Evolutionary conservation across 2,329 filamentous ascomycete species (phyloP), one percentile per base, ranked within the genome.

Genomic region (Huntiella omanensis): DNA sequence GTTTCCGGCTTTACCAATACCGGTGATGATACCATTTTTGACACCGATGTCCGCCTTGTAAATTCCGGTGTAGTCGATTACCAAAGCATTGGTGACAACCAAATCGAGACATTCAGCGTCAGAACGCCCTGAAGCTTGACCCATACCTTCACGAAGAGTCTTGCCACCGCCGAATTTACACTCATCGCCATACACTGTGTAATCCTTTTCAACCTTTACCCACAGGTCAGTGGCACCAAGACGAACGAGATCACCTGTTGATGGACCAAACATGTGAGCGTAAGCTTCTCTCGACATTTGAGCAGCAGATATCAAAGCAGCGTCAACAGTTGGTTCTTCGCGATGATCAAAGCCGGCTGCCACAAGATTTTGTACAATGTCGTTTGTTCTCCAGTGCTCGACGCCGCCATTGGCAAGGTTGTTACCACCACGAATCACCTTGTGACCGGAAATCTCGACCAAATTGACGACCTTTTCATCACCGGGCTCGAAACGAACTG

Each of bases 41-140:
- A 96, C 78, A 22, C 88, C 88, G 58, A 96, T 93, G 60, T 96
- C 88, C 4, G 87, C 88, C 65, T 96, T 96, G 69, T 84, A 92
- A 57, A 96, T 94, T 41, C 88, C 88, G 1, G 73, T 80, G 73
- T 81, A 92, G 64, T 96, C 88, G 15, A 96, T 71, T 34, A 96
- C 80, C 52, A 96, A 64, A 4, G 87, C 88, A 56, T 95, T 96
- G 1, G 79, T 84, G 50, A 96, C 75, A 17, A 94, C 83, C 40
- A 88, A 73, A 59, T 96, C 88, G 49, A 95, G 64, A 17, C 75
- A 76, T 17, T 87, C 77, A 2, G 69, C 66, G 55, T 88, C 80
- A 0, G 71, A 63, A 38, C 83, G 71, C 4, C 84, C 87, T 17
- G 79, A 80, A 4, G 86, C 83, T 64, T 95, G 87, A 3, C 87